Percentiles rank a stretch among this genome's conserved stretches.
phyloP scores from a whole-genome alignment of 495 filamentous ascomycete species.

The Darksidea phi region DNA sequence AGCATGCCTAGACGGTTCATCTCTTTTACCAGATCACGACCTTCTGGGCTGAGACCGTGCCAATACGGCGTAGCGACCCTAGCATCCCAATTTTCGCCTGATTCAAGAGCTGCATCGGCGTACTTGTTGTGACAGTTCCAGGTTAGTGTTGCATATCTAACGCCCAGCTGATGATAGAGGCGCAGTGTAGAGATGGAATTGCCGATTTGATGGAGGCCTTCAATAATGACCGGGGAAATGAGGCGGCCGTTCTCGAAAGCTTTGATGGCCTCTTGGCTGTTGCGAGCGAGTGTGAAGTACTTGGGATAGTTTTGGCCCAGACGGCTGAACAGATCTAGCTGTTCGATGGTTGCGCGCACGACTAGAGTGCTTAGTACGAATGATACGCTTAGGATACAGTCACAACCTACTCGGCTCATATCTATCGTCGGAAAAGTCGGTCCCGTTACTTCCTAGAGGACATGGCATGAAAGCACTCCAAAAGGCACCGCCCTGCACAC shows the following conservation, averaged over 20 bases:
- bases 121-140: constrained; percentile 93
- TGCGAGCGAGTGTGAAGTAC: constrained; percentile 61
- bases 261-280: constrained; percentile 57
- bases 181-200: constrained; percentile 78
- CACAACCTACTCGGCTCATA: constrained; percentile 56
- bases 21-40: constrained; percentile 65
- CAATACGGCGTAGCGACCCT: constrained; percentile 45
- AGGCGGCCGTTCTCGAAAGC: constrained; percentile 61
- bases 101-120: constrained; percentile 75
- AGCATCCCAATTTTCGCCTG: constrained; percentile 33
- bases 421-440: constrained; percentile 69
- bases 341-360: constrained; percentile 71
- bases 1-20: constrained; percentile 84
- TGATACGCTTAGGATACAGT: background rate
- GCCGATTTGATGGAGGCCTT: constrained; percentile 93
- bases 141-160: constrained; percentile 85
- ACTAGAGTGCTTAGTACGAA: constrained; percentile 41
- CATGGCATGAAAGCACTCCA: constrained; percentile 88
- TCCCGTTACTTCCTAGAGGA: constrained; percentile 56
- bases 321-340: constrained; percentile 77
- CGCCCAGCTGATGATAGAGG: constrained; percentile 72
- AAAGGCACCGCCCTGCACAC: constrained; percentile 72
- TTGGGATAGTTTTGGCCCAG: constrained; percentile 66
- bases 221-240: constrained; percentile 75
- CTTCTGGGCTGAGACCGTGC: constrained; percentile 60